Conservation (phyloP, 805 yeast genomes). For the Wickerhamiella australiensis region DNA sequence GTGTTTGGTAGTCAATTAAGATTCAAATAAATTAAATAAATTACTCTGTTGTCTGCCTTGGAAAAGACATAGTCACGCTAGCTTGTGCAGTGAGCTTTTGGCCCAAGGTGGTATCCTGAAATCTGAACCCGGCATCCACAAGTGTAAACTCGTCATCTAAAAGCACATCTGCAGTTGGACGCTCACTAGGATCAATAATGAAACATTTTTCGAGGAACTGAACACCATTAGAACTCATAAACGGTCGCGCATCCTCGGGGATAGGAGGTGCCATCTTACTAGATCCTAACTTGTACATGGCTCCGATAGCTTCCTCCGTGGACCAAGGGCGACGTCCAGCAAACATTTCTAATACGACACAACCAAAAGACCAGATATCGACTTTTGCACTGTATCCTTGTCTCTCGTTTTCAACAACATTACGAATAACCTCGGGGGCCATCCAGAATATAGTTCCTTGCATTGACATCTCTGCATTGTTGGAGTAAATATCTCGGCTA, state of each 20-base stretch:
- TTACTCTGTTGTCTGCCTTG: background rate
- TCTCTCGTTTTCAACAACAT: conserved; percentile 53
- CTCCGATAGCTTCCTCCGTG: conserved; percentile 86
- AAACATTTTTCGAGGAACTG: conserved; percentile 69
- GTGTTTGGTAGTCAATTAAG: background rate
- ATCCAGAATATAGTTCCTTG: conserved; percentile 99
- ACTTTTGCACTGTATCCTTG: conserved; percentile 96
- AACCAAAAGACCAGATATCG: conserved; percentile 96
- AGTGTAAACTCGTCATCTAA: conserved; percentile 17
- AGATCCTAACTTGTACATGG: conserved; percentile 77
- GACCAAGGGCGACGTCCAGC: conserved; percentile 98
- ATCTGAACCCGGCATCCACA: conserved; percentile 15
- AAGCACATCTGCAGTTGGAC: conserved; percentile 67
- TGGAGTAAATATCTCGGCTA: conserved; percentile 72
- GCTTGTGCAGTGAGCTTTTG: conserved; percentile 2
- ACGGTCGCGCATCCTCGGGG: conserved; percentile 68
- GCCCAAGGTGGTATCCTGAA: conserved; percentile 20
- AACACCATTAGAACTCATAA: conserved; percentile 52
- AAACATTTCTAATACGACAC: conserved; percentile 94
- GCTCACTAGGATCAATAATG: conserved; percentile 56
- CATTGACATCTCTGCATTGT: conserved; percentile 93
- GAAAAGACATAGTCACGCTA: background rate
- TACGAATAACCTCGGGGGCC: conserved; percentile 98
- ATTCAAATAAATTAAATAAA: background rate
- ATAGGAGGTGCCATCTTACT: conserved; percentile 89